These are phyloP conservation scores for Candida berthetii DNA, from an alignment of 805 yeast species.

Conservation along the genomic window DNA sequence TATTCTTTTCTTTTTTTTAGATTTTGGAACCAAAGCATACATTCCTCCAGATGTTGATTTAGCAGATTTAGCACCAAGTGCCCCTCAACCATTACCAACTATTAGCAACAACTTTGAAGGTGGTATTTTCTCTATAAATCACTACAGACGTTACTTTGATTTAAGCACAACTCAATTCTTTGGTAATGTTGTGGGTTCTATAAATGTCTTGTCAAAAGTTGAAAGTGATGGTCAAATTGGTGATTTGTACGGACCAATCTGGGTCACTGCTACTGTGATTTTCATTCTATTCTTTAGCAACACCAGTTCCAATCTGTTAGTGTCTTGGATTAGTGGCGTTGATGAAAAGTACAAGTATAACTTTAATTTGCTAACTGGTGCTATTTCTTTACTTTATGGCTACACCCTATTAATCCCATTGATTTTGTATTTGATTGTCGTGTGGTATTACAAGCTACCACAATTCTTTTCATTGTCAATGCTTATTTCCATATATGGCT, in stretches of 20 bases:
- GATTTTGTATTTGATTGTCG: slow-evolving; percentile 42
- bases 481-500: slow-evolving; percentile 74
- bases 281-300: slow-evolving; percentile 70
- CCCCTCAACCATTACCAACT: not conserved
- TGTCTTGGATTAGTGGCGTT: slow-evolving; percentile 37
- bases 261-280: slow-evolving; percentile 84
- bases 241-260: slow-evolving; percentile 83
- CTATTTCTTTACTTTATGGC: slow-evolving; percentile 68
- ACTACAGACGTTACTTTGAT: slow-evolving; percentile 64
- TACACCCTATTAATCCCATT: slow-evolving; percentile 67
- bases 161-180: slow-evolving; percentile 60
- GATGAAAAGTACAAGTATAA: slow-evolving; percentile 47
- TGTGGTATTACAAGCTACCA: slow-evolving; percentile 48
- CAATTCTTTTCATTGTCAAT: slow-evolving; percentile 46
- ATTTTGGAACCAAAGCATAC: slow-evolving; percentile 23
- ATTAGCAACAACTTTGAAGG: slow-evolving; percentile 23
- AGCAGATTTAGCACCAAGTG: not conserved
- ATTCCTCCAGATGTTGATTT: slow-evolving; percentile 24
- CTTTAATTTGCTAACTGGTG: slow-evolving; percentile 58
- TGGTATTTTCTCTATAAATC: slow-evolving; percentile 48
- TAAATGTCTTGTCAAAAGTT: slow-evolving; percentile 44
- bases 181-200: slow-evolving; percentile 42
- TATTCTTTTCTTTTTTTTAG: slow-evolving; percentile 1
- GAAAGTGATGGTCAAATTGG: slow-evolving; percentile 38
- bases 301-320: slow-evolving; percentile 60